Evolutionary conservation across 495 filamentous ascomycete genomes (phyloP), one percentile per base, ranked within the genome.

Genomic region (Ramalina intermedia): DNA sequence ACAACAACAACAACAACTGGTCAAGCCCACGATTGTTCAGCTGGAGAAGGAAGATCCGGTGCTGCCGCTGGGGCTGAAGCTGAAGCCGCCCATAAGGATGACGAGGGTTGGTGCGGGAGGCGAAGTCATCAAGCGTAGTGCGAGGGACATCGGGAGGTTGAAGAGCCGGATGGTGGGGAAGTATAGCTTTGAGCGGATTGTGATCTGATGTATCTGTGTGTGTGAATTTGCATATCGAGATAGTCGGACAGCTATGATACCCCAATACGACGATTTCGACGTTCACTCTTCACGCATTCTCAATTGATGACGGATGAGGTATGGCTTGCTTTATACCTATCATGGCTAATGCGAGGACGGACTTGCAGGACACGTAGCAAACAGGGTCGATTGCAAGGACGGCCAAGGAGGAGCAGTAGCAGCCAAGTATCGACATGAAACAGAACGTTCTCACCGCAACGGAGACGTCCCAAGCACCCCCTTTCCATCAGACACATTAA

Each of bases 121-220:
- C 16, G 81, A 85, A 61, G 64, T 82, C 13, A 71, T 79, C 54
- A 60, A 68, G 53, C 72, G 84, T 54, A 83, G 69, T 54, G 66
- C 51, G 48, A 67, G 87, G 62, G 80, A 91, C 61, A 80, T 81
- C 47, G 84, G 83, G 11, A 74, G 80, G 58, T 63, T 86, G 52
- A 74, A 76, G 40, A 82, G 83, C 58, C 79, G 80, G 67, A 81
- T 78, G 46, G 76, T 81, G 41, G 79, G 78, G 37, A 75, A 81
- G 52, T 93, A 93, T 67, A 84, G 83, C 23, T 74, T 87, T 48
- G 81, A 87, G 59, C 72, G 75, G 61, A 80, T 90, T 49, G 61
- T 75, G 45, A 65, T 87, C 49, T 81, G 18, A 47, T 41, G 39
- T 11, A 1, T 8, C 1, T 33, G 29, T 8, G 1, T 33, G 29